Conservation (phyloP, 1,139 yeast species). For the Hyphopichia wangnamkhiaoensis region DNA sequence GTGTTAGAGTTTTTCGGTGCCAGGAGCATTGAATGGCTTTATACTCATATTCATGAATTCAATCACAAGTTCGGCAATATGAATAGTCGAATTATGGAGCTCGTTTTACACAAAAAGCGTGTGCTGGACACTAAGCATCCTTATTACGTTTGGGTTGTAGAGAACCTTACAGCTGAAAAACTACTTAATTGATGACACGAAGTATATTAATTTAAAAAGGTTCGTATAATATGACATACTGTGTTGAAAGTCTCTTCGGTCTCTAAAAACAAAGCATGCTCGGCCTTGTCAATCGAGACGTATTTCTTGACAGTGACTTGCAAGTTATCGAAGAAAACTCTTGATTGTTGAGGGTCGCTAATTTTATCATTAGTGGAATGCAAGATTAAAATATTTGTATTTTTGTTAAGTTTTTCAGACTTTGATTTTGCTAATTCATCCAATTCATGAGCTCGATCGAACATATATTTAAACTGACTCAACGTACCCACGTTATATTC, state of each 20-base stretch:
- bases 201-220: no score
- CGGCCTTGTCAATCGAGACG: conserved; percentile 13
- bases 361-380: conserved; percentile 20
- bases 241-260: conserved; percentile 17
- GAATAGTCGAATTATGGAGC: conserved; percentile 2
- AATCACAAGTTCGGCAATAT: conserved; percentile 3
- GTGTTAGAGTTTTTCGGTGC: conserved; percentile 16
- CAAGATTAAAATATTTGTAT: conserved; percentile 15
- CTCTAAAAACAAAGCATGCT: conserved; percentile 23
- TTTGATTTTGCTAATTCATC: conserved; percentile 1
- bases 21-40: conserved; percentile 21
- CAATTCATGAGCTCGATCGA: conserved; percentile 17
- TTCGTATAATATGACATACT: conserved; percentile 12
- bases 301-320: conserved; percentile 15
- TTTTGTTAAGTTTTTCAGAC: conserved; percentile 9
- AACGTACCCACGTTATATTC: conserved; percentile 20
- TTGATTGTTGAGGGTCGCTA: conserved; percentile 16
- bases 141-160: conserved; percentile 10
- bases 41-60: conserved; percentile 12
- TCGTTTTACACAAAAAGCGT: conserved; percentile 15
- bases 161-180: conserved; percentile 4
- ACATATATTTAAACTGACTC: conserved; percentile 19
- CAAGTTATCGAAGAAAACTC: conserved; percentile 15
- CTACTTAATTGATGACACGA: not conserved
- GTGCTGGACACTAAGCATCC: not conserved